Percentiles rank a stretch among this genome's conserved stretches.
These are phyloP conservation scores for Amphirosellinia nigrospora DNA, from an alignment of 495 filamentous ascomycete species.

Conservation along the genomic window DNA sequence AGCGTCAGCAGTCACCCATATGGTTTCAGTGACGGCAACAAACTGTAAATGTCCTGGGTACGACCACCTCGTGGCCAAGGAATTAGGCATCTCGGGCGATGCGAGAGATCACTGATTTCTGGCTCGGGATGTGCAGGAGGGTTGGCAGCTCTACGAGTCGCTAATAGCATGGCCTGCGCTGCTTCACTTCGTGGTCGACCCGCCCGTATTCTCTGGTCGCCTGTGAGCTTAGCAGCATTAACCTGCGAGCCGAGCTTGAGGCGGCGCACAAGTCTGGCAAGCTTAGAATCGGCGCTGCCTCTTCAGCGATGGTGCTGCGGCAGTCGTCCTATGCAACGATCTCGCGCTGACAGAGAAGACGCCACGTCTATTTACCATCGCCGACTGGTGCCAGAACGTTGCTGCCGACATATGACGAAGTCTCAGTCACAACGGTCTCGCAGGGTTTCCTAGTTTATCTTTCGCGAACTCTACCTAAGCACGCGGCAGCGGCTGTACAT, in stretches of 20 bases:
- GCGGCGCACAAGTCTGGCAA: slow-evolving; percentile 37
- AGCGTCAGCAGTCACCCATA: slow-evolving; percentile 48
- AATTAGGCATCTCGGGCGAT: slow-evolving; percentile 40
- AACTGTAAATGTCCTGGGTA: slow-evolving; percentile 53
- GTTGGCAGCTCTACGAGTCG: slow-evolving; percentile 52
- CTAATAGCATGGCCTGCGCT: slow-evolving; percentile 47
- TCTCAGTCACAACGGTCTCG: slow-evolving; percentile 43
- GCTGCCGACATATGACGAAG: slow-evolving; percentile 32
- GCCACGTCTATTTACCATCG: slow-evolving; percentile 20
- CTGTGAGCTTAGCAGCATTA: slow-evolving; percentile 50
- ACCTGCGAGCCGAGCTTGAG: slow-evolving; percentile 47
- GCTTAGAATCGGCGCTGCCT: slow-evolving; percentile 49
- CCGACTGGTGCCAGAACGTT: slow-evolving; percentile 37
- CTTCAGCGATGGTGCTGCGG: slow-evolving; percentile 54
- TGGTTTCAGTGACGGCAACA: slow-evolving; percentile 53
- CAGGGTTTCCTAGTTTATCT: slow-evolving; percentile 29
- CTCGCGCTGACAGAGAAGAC: slow-evolving; percentile 21
- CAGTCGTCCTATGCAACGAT: slow-evolving; percentile 52
- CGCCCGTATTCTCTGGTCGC: slow-evolving; percentile 47
- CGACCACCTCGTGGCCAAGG: slow-evolving; percentile 48
- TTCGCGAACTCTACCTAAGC: slow-evolving; percentile 27
- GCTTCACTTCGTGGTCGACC: slow-evolving; percentile 40
- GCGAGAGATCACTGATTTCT: slow-evolving; percentile 49
- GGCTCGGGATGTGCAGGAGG: slow-evolving; percentile 57
- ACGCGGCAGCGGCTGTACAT: slow-evolving; percentile 26